These are phyloP conservation scores for Chaetoceros muelleri DNA, from an alignment of 108 stramenopile species.

Conservation along the genomic window DNA sequence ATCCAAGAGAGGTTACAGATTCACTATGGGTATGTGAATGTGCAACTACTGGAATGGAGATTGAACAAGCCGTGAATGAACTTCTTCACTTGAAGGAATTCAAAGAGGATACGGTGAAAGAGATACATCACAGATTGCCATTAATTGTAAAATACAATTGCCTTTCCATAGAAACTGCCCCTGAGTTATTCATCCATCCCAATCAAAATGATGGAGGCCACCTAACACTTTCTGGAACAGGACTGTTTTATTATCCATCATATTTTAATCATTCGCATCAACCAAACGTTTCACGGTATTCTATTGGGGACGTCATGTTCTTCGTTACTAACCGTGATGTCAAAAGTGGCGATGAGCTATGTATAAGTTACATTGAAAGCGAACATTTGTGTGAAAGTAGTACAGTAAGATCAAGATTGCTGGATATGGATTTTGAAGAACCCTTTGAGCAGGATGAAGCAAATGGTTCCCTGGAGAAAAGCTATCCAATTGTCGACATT, in stretches of 20 bases:
- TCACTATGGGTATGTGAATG: slow-evolving; percentile 4
- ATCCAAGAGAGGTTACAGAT: slow-evolving; percentile 27
- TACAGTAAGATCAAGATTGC: slow-evolving; percentile 34
- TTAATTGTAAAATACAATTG: slow-evolving; percentile 69
- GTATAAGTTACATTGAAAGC: slow-evolving; percentile 71
- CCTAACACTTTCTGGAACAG: slow-evolving; percentile 39
- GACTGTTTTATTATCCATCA: slow-evolving; percentile 42
- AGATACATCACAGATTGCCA: slow-evolving; percentile 46
- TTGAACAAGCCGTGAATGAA: slow-evolving; percentile 9
- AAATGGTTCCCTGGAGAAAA: neutral
- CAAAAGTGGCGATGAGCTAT: slow-evolving; percentile 37
- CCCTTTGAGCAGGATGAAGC: slow-evolving; percentile 11
- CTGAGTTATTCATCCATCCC: slow-evolving; percentile 51
- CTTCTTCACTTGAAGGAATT: neutral
- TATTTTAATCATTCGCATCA: slow-evolving; percentile 61
- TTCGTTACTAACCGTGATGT: slow-evolving; percentile 64
- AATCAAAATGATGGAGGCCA: slow-evolving; percentile 30
- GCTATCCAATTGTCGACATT: slow-evolving; percentile 50
- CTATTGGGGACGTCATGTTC: slow-evolving; percentile 74
- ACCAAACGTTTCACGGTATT: slow-evolving; percentile 54
- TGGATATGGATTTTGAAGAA: slow-evolving; percentile 62
- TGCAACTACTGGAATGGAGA: slow-evolving; percentile 13
- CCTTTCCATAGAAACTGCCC: slow-evolving; percentile 47
- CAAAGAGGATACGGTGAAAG: slow-evolving; percentile 17
- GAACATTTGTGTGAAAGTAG: slow-evolving; percentile 59